Conservation (phyloP, 2,329 filamentous ascomycete genomes). For the Trichoderma sp. region DNA sequence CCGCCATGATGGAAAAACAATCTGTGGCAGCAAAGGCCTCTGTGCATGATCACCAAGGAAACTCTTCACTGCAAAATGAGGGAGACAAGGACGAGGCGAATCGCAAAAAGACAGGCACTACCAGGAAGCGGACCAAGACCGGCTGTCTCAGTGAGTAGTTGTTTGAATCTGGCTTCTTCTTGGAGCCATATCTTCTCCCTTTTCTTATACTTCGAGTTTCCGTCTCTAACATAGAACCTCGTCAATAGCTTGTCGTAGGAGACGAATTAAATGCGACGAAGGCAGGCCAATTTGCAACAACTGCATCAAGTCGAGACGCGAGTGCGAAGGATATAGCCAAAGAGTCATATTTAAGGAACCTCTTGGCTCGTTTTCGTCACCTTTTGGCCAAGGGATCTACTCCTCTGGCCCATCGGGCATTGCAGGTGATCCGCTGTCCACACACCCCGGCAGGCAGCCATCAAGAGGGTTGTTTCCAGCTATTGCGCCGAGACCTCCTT, state of each 20-base stretch:
- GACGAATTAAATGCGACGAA: conserved; percentile 97
- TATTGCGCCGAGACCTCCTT: conserved; percentile 57
- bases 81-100: conserved; percentile 48
- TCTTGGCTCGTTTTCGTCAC: conserved; percentile 40
- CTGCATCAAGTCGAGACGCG: conserved; percentile 82
- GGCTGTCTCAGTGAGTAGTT: conserved; percentile 78
- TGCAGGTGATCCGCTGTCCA: conserved; percentile 33
- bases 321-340: conserved; percentile 83
- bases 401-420: conserved; percentile 45
- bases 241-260: conserved; percentile 78
- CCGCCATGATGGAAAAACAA: conserved; percentile 28
- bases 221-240: conserved; percentile 29
- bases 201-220: neutral
- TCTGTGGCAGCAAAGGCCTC: conserved; percentile 11
- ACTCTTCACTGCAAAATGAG: conserved; percentile 41
- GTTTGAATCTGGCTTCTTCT: neutral
- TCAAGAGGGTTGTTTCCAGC: conserved; percentile 44
- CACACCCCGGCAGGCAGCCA: conserved; percentile 46
- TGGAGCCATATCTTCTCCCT: neutral
- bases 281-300: conserved; percentile 81
- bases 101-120: conserved; percentile 53
- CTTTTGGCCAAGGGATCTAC: conserved; percentile 49
- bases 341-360: conserved; percentile 79
- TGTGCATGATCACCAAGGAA: conserved; percentile 33
- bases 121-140: conserved; percentile 81